Percentiles rank a stretch among this genome's conserved stretches.
These are phyloP conservation scores for Cladosporium colombiae DNA, from an alignment of 2,329 filamentous ascomycete genomes.

Conservation along the genomic window DNA sequence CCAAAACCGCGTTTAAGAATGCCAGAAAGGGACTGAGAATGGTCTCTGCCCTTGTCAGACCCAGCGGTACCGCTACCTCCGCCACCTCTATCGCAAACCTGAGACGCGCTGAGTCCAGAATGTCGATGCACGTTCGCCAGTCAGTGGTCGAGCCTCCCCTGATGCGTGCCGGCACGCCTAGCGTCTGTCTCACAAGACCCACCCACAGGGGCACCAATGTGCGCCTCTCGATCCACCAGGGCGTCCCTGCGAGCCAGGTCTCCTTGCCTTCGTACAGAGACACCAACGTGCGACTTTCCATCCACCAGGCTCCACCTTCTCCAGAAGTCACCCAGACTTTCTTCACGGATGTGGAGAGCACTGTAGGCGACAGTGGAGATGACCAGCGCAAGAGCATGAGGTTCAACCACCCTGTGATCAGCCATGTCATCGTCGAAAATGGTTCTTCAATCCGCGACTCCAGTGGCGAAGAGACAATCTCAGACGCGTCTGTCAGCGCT, in stretches of 20 bases:
- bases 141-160: background rate
- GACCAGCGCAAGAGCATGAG: conserved; percentile 8
- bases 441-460: background rate
- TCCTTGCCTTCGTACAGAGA: background rate
- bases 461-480: background rate
- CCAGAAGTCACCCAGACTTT: background rate
- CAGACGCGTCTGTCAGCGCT: background rate
- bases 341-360: background rate
- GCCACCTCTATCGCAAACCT: background rate
- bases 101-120: background rate
- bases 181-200: conserved; percentile 3
- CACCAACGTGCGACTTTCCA: background rate
- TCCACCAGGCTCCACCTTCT: conserved; percentile 5
- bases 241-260: background rate
- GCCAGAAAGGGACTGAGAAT: background rate
- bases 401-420: conserved; percentile 11
- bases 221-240: conserved; percentile 3
- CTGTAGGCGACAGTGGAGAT: background rate
- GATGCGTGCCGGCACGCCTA: background rate
- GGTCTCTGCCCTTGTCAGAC: background rate
- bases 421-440: background rate
- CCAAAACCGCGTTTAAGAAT: background rate
- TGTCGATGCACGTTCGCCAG: background rate
- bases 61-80: background rate
- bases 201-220: background rate